A percentile compares a stretch with the other conserved stretches of the same genome.
phyloP scores from a whole-genome alignment of 164 flowering plant genomes.

The Houttuynia cordata region DNA sequence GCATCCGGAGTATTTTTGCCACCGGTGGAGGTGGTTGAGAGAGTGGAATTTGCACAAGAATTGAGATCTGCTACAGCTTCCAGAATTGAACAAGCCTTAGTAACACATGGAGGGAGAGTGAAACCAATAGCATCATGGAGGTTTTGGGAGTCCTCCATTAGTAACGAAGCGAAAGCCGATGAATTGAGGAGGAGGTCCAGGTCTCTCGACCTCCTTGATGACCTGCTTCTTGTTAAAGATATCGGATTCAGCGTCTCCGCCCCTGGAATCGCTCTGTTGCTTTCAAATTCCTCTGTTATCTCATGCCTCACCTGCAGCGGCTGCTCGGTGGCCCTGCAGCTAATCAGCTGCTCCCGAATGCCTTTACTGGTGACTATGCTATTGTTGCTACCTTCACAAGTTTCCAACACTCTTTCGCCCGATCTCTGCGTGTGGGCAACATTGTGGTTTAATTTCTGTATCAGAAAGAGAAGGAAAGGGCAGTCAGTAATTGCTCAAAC shows the following conservation, averaged over 20 bases:
- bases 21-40: conserved; percentile 18
- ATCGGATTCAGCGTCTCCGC: conserved; percentile 29
- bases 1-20: conserved; percentile 18
- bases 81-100: conserved; percentile 80
- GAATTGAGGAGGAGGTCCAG: conserved; percentile 35
- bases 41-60: conserved; percentile 36
- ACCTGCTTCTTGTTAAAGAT: conserved; percentile 28
- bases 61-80: conserved; percentile 96
- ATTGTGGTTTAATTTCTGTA: conserved; percentile 3
- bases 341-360: conserved; percentile 4
- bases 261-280: conserved; percentile 5
- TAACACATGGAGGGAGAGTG: conserved; percentile 64
- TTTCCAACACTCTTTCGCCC: conserved; percentile 11
- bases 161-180: conserved; percentile 36
- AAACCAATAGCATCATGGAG: conserved; percentile 48
- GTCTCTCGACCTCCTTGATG: conserved; percentile 42
- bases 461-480: not conserved
- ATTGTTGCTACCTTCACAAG: conserved; percentile 3
- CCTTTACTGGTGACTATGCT: not conserved
- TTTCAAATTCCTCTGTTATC: conserved; percentile 13
- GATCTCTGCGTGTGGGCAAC: conserved; percentile 19
- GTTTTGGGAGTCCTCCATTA: conserved; percentile 79
- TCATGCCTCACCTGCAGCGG: conserved; percentile 6
- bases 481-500: not conserved
- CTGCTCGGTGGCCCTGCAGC: conserved; percentile 5